Evolutionary conservation across 805 yeast species (phyloP), one percentile per base, ranked within the genome.

Genomic region (Monosporozyma siamensis): DNA sequence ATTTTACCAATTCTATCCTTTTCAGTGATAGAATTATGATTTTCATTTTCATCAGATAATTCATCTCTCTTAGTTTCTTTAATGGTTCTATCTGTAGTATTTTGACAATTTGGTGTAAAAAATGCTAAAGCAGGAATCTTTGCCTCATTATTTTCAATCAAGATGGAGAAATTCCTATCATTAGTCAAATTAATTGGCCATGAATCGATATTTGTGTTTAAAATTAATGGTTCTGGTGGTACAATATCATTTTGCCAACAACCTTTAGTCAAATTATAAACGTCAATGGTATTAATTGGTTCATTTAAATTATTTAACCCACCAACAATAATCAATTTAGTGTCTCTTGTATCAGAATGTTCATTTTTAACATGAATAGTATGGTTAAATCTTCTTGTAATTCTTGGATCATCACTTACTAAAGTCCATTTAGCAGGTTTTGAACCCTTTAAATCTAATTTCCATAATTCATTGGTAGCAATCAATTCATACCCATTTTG

Each of bases 381-480:
- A 52, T 77, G 84, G 44, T 72, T 72, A 52, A 61, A 81, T 40
- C 87, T 63, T 11, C 61, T 54, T 3, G 65, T 50, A 6, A 63
- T 54, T 11, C 59, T 60, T 2, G 68, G 56, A n/a, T 51, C 52
- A 9, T 61, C 61, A 15, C 72, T 71, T 1, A 80, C 55, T 39
- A 75, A 67, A 0, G 56, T 56, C 90, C 90, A 83, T 10, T 58
- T 57, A 6, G 39, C 21, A 9, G 27, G 30, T 41, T 66, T 67
- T 3, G 70, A 60, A 14, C 26, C 32, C 34, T 65, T 70, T 24
- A 79, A 56, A 54, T 79, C 72, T 47, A 80, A 74, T 48, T 72
- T 72, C 92, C 94, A 84, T n/a, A 81, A 59, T 50, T 84, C 94
- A 50, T 79, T 79, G 5, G 71, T 56, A 0, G 83, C 74, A 11